Conservation (phyloP, 2,329 filamentous ascomycete species). For the Pseudogymnoascus sp. region DNA sequence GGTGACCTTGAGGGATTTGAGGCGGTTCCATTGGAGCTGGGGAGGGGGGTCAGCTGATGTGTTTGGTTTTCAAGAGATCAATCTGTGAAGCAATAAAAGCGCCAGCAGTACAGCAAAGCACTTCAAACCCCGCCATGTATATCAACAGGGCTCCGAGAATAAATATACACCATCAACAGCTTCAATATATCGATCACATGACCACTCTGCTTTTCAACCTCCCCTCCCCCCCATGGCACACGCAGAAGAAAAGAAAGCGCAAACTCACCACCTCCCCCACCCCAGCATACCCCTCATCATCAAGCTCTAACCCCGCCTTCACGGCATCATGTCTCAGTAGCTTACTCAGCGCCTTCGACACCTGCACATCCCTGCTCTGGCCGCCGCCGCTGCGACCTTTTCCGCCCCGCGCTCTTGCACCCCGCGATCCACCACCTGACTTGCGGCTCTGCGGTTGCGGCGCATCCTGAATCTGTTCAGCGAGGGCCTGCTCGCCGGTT, state of each 20-base stretch:
- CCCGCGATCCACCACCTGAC: slow-evolving; percentile 9
- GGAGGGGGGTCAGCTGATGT: neutral
- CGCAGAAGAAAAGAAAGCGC: slow-evolving; percentile 10
- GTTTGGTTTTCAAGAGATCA: neutral
- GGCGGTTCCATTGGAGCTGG: slow-evolving; percentile 30
- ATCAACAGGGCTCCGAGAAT: neutral
- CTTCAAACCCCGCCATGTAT: neutral
- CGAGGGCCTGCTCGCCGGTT: neutral
- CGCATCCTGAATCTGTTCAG: neutral
- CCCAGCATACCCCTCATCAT: slow-evolving; percentile 51
- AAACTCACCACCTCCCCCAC: slow-evolving; percentile 51
- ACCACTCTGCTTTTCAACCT: neutral
- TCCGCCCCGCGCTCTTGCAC: slow-evolving; percentile 11
- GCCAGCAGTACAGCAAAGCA: neutral
- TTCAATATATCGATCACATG: neutral
- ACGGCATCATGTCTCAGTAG: slow-evolving; percentile 31
- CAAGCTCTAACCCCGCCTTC: slow-evolving; percentile 49
- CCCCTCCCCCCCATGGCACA: neutral
- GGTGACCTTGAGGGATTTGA: slow-evolving; percentile 65
- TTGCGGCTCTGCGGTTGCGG: neutral
- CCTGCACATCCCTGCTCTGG: slow-evolving; percentile 22
- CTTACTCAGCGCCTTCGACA: slow-evolving; percentile 30
- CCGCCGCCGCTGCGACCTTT: slow-evolving; percentile 14
- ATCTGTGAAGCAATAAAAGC: neutral
- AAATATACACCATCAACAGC: neutral